Base-by-base conservation (phyloP, 2,329 filamentous ascomycete genomes). In the Raffaelea deltoideospora region DNA sequence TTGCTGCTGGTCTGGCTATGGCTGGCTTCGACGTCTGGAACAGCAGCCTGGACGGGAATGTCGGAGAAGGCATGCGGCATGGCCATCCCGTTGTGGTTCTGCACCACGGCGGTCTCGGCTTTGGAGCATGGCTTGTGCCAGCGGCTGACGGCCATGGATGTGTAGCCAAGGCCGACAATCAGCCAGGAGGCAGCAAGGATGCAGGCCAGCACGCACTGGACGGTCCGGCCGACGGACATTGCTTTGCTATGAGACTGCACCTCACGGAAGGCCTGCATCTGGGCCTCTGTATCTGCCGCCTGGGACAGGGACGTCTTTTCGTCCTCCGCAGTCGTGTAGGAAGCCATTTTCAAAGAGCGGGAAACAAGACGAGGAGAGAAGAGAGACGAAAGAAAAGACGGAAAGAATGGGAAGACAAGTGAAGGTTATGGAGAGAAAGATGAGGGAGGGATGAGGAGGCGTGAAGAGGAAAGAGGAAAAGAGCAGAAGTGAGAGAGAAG, bases 111-210 rank as follows among this genome's bases (percentile, higher is more conserved):
- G n/a, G n/a, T n/a, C n/a, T n/a, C n/a, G n/a, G n/a, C n/a, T n/a
- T n/a, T n/a, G n/a, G n/a, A n/a, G n/a, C n/a, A n/a, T n/a, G n/a
- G n/a, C n/a, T n/a, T n/a, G 13, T 15, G 17, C 19, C 23, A 33
- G 10, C 10, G n/a, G 34, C 34, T 30, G 10, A 30, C 29, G 10
- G 30, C 37, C 22, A 35, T 31, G 29, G 37, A 36, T 13, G 33
- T 30, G 20, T 32, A 15, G 14, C 29, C 21, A 8, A 29, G 23
- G 24, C 29, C 30, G 18, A 36, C 5, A 18, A 40, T 10, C 23
- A 20, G 28, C 18, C 34, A 33, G 23, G 21, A 20, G 11, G 31
- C n/a, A 18, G 34, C 17, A 4, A 40, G 31, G 22, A 37, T 19
- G 18, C 26, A 11, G 20, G 19, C 32, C 10, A 37, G 20, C 10